Evolutionary conservation across 306 rosid species (phyloP), one percentile per base, ranked within the genome.

Genomic region (Bauhinia variegata): DNA sequence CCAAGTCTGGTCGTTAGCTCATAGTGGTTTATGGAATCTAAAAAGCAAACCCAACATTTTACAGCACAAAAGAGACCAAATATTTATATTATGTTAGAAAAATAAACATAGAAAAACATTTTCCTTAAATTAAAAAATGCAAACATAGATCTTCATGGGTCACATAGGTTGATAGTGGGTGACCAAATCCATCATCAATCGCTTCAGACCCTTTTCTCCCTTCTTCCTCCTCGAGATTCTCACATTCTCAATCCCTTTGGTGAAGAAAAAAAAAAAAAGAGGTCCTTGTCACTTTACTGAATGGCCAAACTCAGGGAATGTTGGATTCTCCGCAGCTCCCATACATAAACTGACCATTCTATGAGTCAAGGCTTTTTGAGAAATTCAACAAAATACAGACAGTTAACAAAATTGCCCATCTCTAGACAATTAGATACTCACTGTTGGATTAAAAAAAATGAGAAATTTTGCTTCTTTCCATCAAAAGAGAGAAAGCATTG

Each of bases 121-220:
- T 37, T 8, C 28, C 50, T 8, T 2, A n/a, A 11, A 17, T n/a
- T 23, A 61, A 54, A 11, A 15, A 38, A 68, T 70, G 17, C 10
- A 16, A 80, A 57, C 74, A 72, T 15, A 78, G 82, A 83, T 83
- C 82, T 69, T 72, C 47, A 72, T 63, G 70, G 76, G 57, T 78
- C 65, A 71, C 38, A 8, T 36, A 36, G 41, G 28, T 62, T 36
- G 39, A 46, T 63, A 60, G 83, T 87, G 83, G 95, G 84, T 88
- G 81, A 83, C 88, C 87, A 84, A 89, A 88, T 86, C 91, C 86
- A 76, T 75, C 85, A 38, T 79, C 76, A 69, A 65, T 82, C 75
- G 80, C 84, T 75, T 69, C 59, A 50, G 39, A 44, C 50, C 66
- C 59, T 28, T 54, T 71, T 63, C 23, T 72, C 16, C 67, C 57